Base-by-base conservation (phyloP, 2,329 filamentous ascomycete species). In the Xylariaceae sp. region DNA sequence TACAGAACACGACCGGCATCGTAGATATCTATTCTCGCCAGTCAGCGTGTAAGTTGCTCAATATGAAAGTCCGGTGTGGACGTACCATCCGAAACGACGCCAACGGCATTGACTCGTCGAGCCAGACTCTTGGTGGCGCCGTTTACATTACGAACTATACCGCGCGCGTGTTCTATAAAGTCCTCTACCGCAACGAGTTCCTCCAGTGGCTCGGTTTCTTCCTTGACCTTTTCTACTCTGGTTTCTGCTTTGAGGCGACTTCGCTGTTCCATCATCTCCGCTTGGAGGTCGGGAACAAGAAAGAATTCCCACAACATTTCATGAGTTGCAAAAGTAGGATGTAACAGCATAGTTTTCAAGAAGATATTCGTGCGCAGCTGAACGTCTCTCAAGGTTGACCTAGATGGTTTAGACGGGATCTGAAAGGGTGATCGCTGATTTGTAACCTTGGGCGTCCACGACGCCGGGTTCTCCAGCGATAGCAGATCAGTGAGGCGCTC, bases 221-320 rank as follows among this genome's bases (percentile, higher is more conserved):
- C 94, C 51, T 84, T 82, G 35, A 99, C 86, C 53, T 86, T 91
- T 67, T 99, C 94, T 2, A 83, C 77, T 31, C 92, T 81, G 0
- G 87, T 84, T 68, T 91, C 87, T 3, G 90, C 88, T 72, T 99
- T 99, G 58, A 91, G 83, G 53, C 85, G 84, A 60, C 89, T 95
- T 48, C 94, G 84, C 69, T 95, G 87, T 51, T 89, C 87, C 79
- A 97, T 92, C 82, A 91, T 90, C 26, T 90, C 85, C 0, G 89
- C 81, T 68, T 96, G 89, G 48, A 99, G 83, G 63, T 99, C 94
- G 1, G 94, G 94, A 9, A 99, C 91, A 0, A 99, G 80, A 72
- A 99, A 96, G 73, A 99, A 99, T 65, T 99, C 94, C 95, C 94
- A 99, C 2, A 99, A 80, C 80, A 97, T 90, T 73, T 99, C 94